Base-by-base conservation (phyloP, 2,329 filamentous ascomycete species). In the Colletotrichum abscissum region DNA sequence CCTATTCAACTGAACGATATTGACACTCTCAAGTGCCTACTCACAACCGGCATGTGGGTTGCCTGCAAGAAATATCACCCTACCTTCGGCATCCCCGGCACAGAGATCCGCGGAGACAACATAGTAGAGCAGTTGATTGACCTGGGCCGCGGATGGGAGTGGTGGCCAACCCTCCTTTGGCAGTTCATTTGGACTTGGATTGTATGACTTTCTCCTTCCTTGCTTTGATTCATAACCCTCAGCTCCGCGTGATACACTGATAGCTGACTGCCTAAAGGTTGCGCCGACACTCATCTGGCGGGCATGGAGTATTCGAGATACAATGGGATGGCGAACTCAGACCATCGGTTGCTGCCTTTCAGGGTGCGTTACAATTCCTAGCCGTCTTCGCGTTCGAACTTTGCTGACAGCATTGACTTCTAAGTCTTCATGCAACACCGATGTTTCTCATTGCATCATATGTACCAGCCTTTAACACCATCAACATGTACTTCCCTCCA, bases 51-150 rank as follows among this genome's bases (percentile, higher is more conserved):
- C 49, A 87, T 90, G 79, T 92, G 86, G 82, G 79, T 89, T 67
- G 85, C 88, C 9, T 91, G 89, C 56, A 85, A 83, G 49, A 89
- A 90, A 67, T 92, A 90, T 71, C 89, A 92, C 75, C 80, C 82
- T 6, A 86, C 86, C 5, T 90, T 87, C 55, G 86, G 88, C 14
- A 78, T 84, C 55, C 76, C 81, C 8, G 82, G 82, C 3, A 83
- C 83, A 7, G 81, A 80, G 38, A 77, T 84, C 24, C 73, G 74
- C 1, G 76, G 78, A 9, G 69, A 65, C 5, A 80, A 78, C 0
- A 67, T 83, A 16, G 84, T 85, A 28, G 85, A 86, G 16, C 82
- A 86, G 14, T 78, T 84, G 19, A 79, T 84, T 8, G 81, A 82
- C 7, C 83, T 86, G 70, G 79, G 82, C 69, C 80, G 81, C 11